Evolutionary conservation across 1,139 yeast species (phyloP), one percentile per base, ranked within the genome.

Genomic region (Pichia sp.): DNA sequence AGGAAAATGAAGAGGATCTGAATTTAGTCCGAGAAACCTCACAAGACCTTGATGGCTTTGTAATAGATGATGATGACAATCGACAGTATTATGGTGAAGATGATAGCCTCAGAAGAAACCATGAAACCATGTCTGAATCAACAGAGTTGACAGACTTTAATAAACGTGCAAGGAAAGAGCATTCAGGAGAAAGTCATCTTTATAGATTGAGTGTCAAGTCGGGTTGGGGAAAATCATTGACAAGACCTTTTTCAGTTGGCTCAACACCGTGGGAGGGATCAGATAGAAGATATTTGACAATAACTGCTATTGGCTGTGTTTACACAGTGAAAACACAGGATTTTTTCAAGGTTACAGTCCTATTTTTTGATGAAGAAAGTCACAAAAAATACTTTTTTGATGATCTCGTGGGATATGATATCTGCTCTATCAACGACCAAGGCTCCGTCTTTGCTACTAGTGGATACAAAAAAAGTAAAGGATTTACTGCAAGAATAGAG

Each of bases 381-480:
- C 86, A 84, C 65, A 80, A 84, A 52, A 96, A 89, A 61, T 89
- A 88, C 62, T 95, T 89, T 68, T 91, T 93, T 69, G 85, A 84
- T 46, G 99, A 93, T 66, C 68, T 79, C 47, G 74, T 76, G 54
- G 76, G 80, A 18, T 88, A 75, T 66, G 96, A 89, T 65, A 70
- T 88, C 50, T 95, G 96, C 30, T 80, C 89, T 1, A 73, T 93
- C 62, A 84, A 84, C 51, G 75, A 75, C 34, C 74, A 74, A 4
- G 96, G 95, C 1, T 71, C 86, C 0, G 64, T 89, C 4, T 76
- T 89, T 53, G 95, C 85, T 0, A 70, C 71, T 22, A 74, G 79
- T 16, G 73, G 71, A 1, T 59, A 52, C 19, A 54, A 51, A 4
- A 60, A 58, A 9, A 54, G 48, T 25, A 53, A 47, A 28, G 55